Base-by-base conservation (phyloP, 2,329 filamentous ascomycete genomes). In the Sporothrix mexicana region DNA sequence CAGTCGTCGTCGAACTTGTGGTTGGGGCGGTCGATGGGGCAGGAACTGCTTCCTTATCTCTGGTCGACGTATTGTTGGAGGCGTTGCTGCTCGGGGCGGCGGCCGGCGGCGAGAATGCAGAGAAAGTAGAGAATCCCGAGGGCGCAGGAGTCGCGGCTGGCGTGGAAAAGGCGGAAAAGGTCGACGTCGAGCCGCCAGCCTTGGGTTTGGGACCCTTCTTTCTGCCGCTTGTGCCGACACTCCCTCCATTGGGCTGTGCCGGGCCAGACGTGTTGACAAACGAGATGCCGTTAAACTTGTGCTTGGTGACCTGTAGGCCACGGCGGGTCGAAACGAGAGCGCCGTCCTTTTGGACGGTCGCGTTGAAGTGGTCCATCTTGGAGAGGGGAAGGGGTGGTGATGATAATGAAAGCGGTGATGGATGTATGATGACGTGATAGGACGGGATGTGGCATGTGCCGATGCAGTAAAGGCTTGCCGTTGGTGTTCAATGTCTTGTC, bases 281-380 rank as follows among this genome's bases (percentile, higher is more conserved):
- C 4, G 80, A 81, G 25, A 78, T 78, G 45, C 81, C 81, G 72
- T 81, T 79, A 74, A 82, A 80, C 74, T 80, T 82, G 71, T 82
- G 79, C 74, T 82, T 81, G 25, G 81, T 81, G 13, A 83, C 81
- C 74, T 82, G 80, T 61, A 83, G 77, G 9, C 82, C 82, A 45
- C 81, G 79, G 36, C 81, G 78, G 0, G 81, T 83, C 49, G 81
- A 80, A 68, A 83, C 79, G 55, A 83, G 76, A 53, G 79, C 78
- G 30, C 82, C 81, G 53, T 81, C 78, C 73, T 80, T 79, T 71
- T 78, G 78, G 47, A 83, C 75, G 4, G 81, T 82, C 9, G 79
- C 76, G 71, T 82, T 82, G 77, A 81, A 82, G 74, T 83, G 80
- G 73, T 83, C 81, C 82, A 83, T 83, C 17, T 9, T 57, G 36